phyloP scores from a whole-genome alignment of 441 rosid species.

The Mallotus repandus region DNA sequence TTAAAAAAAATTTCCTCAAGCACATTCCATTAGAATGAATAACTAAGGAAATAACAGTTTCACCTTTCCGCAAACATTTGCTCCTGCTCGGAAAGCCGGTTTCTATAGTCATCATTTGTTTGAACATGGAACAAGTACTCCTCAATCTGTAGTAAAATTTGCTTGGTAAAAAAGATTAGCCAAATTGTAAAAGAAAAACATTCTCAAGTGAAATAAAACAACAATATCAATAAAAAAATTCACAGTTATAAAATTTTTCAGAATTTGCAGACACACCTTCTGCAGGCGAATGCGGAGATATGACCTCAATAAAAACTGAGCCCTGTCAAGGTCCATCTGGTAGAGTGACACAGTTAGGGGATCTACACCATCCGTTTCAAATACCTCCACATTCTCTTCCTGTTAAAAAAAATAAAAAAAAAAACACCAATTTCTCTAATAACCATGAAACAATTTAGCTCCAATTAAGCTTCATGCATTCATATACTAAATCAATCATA shows the following conservation, averaged over 20 bases:
- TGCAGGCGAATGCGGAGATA: constrained; percentile 82
- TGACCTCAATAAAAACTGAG: constrained; percentile 77
- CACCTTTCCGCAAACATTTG: constrained; percentile 64
- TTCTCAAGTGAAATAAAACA: no score
- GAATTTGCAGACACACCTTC: constrained; percentile 54
- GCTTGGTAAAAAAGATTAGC: constrained; percentile 7
- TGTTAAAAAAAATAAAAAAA: constrained; percentile 10
- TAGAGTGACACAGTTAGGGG: constrained; percentile 76
- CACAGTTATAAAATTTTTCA: background rate
- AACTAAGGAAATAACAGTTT: constrained; percentile 1
- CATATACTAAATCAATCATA: no score
- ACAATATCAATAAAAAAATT: background rate
- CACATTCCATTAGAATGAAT: background rate
- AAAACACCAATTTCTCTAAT: no score
- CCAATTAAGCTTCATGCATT: no score
- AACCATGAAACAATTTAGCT: no score
- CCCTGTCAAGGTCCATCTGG: constrained; percentile 82
- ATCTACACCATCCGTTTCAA: constrained; percentile 46
- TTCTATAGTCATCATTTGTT: constrained; percentile 47
- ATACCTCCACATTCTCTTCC: constrained; percentile 75
- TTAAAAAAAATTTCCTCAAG: background rate
- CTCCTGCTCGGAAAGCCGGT: constrained; percentile 62
- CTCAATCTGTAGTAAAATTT: constrained; percentile 58
- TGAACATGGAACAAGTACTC: constrained; percentile 62
- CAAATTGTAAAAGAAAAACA: background rate